Base-by-base conservation (phyloP, 2,329 filamentous ascomycete species). In the Ceratocystis variospora region DNA sequence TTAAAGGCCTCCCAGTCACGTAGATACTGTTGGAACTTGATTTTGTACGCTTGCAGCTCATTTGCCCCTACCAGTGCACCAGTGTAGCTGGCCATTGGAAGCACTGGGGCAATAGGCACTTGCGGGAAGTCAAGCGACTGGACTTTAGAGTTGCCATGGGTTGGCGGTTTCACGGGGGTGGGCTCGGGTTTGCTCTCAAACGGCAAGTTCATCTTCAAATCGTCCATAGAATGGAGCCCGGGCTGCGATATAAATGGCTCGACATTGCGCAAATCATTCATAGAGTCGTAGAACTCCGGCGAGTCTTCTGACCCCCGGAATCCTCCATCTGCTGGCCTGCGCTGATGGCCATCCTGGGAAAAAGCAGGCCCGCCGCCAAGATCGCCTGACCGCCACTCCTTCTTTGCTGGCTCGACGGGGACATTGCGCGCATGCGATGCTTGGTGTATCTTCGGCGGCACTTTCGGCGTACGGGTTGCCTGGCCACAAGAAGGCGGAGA, bases 371-470 rank as follows among this genome's bases (percentile, higher is more conserved):
- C 61, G 8, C 64, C 45, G 1, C 53, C 65, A 2, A 76, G 73
- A 66, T 82, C 75, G 2, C 82, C 82, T 2, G 81, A 76, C 59
- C 83, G 76, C 83, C 83, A 86, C 67, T 85, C 83, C 3, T 80
- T 80, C 50, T 83, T 77, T 1, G 81, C 79, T 0, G 83, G 83
- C 70, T 85, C 83, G 12, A 84, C 80, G 1, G 78, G 78, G 46
- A 85, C 83, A 46, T 80, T 82, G 37, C 83, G 78, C 22, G 78
- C 77, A 6, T 72, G 72, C 5, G 67, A 37, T 22, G 64, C 66
- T 15, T 68, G 69, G 1, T 61, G 61, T 31, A 64, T 61, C 65
- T 66, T 62, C 63, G 69, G n/a, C 31, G 64, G 68, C 8, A 70
- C 68, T 7, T 62, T 67, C 44, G 61, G 71, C 63, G 61, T 73